phyloP scores from a whole-genome alignment of 1,139 yeast genomes.

The Candida sojae region DNA sequence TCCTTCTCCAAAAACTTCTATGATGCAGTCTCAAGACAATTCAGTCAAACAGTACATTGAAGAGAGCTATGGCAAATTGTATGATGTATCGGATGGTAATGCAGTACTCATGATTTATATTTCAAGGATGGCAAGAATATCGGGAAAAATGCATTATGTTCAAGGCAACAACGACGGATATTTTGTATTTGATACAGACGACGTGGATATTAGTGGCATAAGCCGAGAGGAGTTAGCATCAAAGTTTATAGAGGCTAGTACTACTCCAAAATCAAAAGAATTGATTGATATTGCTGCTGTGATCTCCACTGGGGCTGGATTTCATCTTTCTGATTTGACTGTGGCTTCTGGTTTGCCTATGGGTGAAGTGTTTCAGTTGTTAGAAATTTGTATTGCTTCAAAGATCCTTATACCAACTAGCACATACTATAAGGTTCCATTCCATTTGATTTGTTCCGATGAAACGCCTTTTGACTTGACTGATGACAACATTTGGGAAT shows the following conservation, averaged over 20 bases:
- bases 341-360: conserved; percentile 38
- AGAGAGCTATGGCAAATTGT: conserved; percentile 5
- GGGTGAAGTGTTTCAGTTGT: conserved; percentile 24
- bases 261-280: conserved; percentile 18
- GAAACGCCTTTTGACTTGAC: conserved; percentile 40
- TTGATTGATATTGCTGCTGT: conserved; percentile 48
- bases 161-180: conserved; percentile 3
- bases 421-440: conserved; percentile 51
- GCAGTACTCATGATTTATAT: conserved; percentile 8
- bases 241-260: conserved; percentile 15
- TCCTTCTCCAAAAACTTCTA: not conserved
- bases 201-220: not conserved
- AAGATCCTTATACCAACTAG: conserved; percentile 42
- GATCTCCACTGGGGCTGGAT: conserved; percentile 40
- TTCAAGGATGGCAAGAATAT: conserved; percentile 12
- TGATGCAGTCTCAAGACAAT: not conserved
- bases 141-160: conserved; percentile 8
- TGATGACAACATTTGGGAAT: conserved; percentile 34
- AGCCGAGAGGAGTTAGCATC: conserved; percentile 13
- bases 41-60: not conserved
- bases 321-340: conserved; percentile 45
- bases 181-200: conserved; percentile 6
- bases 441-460: conserved; percentile 33
- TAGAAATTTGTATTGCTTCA: conserved; percentile 36
- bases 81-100: conserved; percentile 11